Evolutionary conservation across 1,284 basidiomycete genomes (phyloP), one percentile per base, ranked within the genome.

Genomic region (Heliocybe sulcata): DNA sequence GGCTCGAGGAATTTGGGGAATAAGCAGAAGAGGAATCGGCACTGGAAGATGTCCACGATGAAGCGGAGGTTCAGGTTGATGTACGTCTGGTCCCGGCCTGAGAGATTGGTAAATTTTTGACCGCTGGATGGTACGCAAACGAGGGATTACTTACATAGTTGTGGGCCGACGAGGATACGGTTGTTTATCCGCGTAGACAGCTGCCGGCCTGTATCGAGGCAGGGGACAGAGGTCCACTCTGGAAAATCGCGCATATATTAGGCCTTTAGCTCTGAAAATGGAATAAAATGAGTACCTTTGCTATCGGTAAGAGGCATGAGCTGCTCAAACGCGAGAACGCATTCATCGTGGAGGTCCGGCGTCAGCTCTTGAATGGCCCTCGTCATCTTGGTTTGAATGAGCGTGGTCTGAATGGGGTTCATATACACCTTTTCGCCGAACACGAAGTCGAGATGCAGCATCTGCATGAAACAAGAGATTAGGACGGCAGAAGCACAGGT

Each of bases 161-260:
- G 73, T 3, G 65, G 54, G 1, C 77, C 76, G 53, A 80, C 71
- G 54, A 80, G 74, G 10, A 74, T 70, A 45, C 76, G 69, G 60
- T 77, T 79, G 57, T 69, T 75, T 27, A 73, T 68, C 26, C 75
- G 66, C 6, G 74, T 72, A 42, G 78, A 68, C 29, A 77, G 60
- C 42, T 69, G 64, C 22, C 69, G 70, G 69, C 77, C 72, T 12
- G 67, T 69, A 26, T 65, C 59, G 51, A 73, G 69, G 23, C 70
- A 59, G 11, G 65, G 65, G 4, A 74, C 50, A 8, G 55, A 59
- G n/a, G 59, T 55, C 55, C 64, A 66, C 53, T 64, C 69, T 70
- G 52, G 25, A 45, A 31, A 35, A 35, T 9, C 16, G 16, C 9
- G 33, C 9, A 35, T 9, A 35, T 35, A 16, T 35, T 16, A 35